Evolutionary conservation across 2,329 filamentous ascomycete species (phyloP).

Genomic region (Diaporthe longicolla): DNA sequence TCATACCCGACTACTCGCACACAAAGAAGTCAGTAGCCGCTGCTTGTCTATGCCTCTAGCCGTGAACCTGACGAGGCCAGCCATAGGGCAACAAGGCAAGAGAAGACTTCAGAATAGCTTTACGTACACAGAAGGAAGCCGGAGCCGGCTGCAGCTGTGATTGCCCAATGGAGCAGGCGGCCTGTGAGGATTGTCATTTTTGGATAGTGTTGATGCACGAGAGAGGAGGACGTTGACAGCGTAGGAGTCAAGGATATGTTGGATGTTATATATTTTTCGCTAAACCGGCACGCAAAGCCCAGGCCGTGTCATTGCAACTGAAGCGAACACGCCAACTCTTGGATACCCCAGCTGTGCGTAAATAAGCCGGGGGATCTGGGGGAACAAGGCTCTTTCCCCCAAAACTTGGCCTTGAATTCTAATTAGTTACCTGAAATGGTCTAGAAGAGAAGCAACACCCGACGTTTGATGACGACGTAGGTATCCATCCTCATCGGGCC

Average conservation of each 20-base stretch:
- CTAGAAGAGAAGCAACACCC: background rate
- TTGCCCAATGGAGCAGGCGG: slow-evolving; percentile 56
- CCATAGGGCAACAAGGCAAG: background rate
- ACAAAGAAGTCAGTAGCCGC: slow-evolving; percentile 20
- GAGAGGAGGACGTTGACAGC: background rate
- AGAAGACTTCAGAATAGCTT: background rate
- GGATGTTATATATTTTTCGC: slow-evolving; percentile 15
- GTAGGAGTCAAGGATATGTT: slow-evolving; percentile 5
- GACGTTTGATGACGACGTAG: slow-evolving; percentile 12
- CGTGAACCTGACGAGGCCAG: background rate
- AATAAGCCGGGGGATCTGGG: slow-evolving; percentile 16
- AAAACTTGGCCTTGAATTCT: slow-evolving; percentile 18
- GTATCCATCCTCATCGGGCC: slow-evolving; percentile 20
- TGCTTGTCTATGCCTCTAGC: background rate
- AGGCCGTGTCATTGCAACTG: slow-evolving; percentile 25
- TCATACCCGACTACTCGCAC: slow-evolving; percentile 49
- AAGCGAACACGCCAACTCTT: slow-evolving; percentile 12
- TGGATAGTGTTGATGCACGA: slow-evolving; percentile 28
- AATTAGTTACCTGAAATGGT: slow-evolving; percentile 7
- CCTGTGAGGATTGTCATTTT: slow-evolving; percentile 50
- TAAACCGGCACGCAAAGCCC: background rate
- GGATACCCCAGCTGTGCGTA: slow-evolving; percentile 28
- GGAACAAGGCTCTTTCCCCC: background rate
- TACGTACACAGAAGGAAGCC: slow-evolving; percentile 52
- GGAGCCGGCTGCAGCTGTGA: slow-evolving; percentile 52